Conservation (phyloP, 2,329 filamentous ascomycete species). For the Elsinoe ampelina region DNA sequence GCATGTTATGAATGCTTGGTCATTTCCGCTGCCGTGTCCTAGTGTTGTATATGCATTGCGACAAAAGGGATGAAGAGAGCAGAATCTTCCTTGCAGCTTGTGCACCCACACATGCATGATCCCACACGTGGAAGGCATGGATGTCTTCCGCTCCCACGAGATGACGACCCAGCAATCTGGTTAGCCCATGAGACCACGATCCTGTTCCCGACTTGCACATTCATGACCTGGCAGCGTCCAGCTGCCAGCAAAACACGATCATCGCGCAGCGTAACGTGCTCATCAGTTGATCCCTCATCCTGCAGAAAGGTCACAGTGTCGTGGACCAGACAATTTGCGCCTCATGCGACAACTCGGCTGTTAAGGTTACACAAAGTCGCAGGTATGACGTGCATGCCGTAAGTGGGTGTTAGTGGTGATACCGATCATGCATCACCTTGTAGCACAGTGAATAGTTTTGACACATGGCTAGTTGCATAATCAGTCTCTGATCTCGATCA, state of each 20-base stretch:
- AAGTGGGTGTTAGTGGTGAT: background rate
- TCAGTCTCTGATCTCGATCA: slow-evolving; percentile 28
- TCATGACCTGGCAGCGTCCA: background rate
- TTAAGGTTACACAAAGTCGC: background rate
- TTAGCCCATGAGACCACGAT: background rate
- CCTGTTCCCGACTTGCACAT: background rate
- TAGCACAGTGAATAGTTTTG: background rate
- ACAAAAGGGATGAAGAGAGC: background rate
- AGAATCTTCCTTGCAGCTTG: background rate
- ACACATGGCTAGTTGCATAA: background rate
- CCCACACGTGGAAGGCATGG: background rate
- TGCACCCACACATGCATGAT: background rate
- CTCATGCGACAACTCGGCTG: background rate
- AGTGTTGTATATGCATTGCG: background rate
- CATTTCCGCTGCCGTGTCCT: background rate
- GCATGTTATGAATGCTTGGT: background rate
- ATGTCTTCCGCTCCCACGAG: background rate
- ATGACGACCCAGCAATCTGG: background rate
- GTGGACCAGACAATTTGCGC: background rate
- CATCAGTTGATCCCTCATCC: too few relatives aligned
- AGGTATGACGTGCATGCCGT: background rate
- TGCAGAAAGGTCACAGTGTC: background rate
- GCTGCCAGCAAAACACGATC: too few relatives aligned
- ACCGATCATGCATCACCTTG: background rate
- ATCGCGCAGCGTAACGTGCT: too few relatives aligned